phyloP scores from a whole-genome alignment of 768 basidiomycete species.

The Suillus subaureus region DNA sequence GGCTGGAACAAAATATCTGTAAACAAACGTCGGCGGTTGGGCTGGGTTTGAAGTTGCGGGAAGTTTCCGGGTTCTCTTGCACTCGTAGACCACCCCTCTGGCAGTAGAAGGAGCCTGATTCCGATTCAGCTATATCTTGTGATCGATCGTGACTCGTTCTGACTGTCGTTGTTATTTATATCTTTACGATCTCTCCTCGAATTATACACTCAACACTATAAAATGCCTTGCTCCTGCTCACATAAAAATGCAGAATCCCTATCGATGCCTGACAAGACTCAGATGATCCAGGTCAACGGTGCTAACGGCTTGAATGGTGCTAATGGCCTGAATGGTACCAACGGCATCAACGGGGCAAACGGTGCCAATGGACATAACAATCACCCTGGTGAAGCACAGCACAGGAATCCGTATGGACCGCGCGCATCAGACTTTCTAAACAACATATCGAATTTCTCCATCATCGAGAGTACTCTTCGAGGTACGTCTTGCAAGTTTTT shows the following conservation, averaged over 20 bases:
- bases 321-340: conserved; percentile 38
- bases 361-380: conserved; percentile 36
- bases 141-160: background rate
- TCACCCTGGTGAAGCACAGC: conserved; percentile 41
- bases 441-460: conserved; percentile 92
- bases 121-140: background rate
- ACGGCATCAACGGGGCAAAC: conserved; percentile 44
- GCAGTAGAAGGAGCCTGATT: too few species aligned
- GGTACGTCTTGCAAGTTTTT: conserved; percentile 50
- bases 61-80: too few species aligned
- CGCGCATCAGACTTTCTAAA: conserved; percentile 92
- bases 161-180: background rate
- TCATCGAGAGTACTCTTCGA: conserved; percentile 96
- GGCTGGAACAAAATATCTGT: too few species aligned
- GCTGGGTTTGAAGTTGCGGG: too few species aligned
- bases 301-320: conserved; percentile 37
- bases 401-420: conserved; percentile 81
- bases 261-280: conserved; percentile 41
- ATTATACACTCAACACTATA: background rate
- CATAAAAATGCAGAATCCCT: conserved; percentile 53
- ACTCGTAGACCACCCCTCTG: too few species aligned
- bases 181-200: background rate
- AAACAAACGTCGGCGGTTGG: too few species aligned
- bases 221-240: conserved; percentile 44
- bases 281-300: conserved; percentile 64